Evolutionary conservation across 2,329 filamentous ascomycete species (phyloP), one percentile per base, ranked within the genome.

Genomic region (Aspergillus luchuensis): DNA sequence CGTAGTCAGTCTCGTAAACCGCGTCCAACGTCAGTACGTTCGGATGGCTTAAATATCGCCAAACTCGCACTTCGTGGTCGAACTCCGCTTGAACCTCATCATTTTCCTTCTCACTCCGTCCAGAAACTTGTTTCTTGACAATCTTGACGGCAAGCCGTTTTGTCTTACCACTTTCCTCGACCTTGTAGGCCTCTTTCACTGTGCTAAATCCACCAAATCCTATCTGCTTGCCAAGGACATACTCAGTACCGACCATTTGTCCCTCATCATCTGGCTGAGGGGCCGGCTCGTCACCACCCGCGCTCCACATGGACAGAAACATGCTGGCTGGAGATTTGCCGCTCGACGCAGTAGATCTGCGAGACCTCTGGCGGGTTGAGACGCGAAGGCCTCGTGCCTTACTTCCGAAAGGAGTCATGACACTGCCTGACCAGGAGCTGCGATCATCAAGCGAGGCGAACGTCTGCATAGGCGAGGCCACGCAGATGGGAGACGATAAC

Each of bases 11-110:
- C 64, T 87, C 86, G 71, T 87, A 89, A 19, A 89, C 87, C 5
- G 84, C 82, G 60, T 88, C 81, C 7, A 90, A 79, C 0, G 84
- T 82, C 30, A 90, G 74, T 51, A 90, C 83, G 68, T 89, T 83
- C 1, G 81, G 81, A 68, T 90, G 86, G 58, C 82, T 82, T 47
- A 89, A 76, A 67, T 86, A 87, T 49, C 87, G 82, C 87, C 87
- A 90, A 43, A 90, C 82, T 47, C 85, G 82, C 49, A 89, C 85
- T 76, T 90, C 87, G 63, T 89, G 87, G 67, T 89, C 87, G 62
- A 90, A 87, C 64, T 89, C 85, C 10, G 86, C 84, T 69, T 89
- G 87, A 11, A 86, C 81, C 63, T 84, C 82, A 43, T 90, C 87
- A 63, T 89, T 89, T 66, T 89, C 85, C 17, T 77, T 74, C 63